Evolutionary conservation across 148 eudicot species (phyloP), one percentile per base, ranked within the genome.

Genomic region (Suaeda aralocaspica): DNA sequence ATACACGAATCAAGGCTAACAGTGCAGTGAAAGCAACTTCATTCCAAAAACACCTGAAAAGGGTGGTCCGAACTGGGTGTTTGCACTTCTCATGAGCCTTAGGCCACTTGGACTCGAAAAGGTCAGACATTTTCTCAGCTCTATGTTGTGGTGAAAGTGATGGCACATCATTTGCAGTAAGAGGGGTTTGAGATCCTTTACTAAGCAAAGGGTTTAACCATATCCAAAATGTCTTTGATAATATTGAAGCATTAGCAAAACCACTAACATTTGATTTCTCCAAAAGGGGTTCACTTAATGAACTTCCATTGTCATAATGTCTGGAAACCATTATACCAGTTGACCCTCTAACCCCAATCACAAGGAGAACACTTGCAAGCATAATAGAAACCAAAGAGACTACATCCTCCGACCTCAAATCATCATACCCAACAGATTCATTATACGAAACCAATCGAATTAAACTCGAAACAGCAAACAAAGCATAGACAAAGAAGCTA

Each of bases 151-250:
- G 91, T 25, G 98, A 84, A 24, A 94, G 88, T 13, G 83, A 30
- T 5, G 98, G 98, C 21, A 94, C 79, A 65, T 94, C 98, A 25
- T 84, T 77, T 1, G 84, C 69, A 21, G 73, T 83, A 31, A 93
- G 80, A 30, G 96, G 92, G 16, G 79, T 34, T 59, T 72, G 85
- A 62, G 83, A 85, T 6, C 98, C 98, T 79, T 88, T 86, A 22
- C 72, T 73, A 26, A 90, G 76, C 5, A 93, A 52, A 13, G 98
- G 96, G 67, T 88, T 90, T 89, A 93, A 66, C 98, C 98, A 93
- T 22, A 88, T 4, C 84, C 86, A 93, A 63, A 93, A 88, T 2
- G 84, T 62, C 72, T 85, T 90, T 0, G 98, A 88, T 2, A 83
- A 4, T 22, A 84, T 4, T 42, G 98, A 90, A 59, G 95, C 96